Base-by-base conservation (phyloP, 345 rosid species). In the Eucalyptus pauciflora region DNA sequence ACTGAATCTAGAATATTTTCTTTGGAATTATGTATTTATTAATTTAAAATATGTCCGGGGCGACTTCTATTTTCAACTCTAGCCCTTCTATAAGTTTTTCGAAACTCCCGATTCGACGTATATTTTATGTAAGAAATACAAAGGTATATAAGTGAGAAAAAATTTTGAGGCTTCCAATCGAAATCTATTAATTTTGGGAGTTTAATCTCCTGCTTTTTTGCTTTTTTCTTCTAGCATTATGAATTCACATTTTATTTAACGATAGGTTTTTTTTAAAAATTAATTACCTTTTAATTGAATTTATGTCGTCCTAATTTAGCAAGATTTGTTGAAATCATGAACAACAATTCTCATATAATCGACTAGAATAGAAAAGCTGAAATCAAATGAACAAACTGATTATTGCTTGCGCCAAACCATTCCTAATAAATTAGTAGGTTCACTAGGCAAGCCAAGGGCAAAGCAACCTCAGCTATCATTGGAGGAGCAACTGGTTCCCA, bases 401-500 rank as follows among this genome's bases (percentile, higher is more conserved):
- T 52, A 50, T 50, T 50, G 52, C 15, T 50, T 50, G 52, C 52
- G 13, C 14, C 5, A 12, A 50, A 50, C 16, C 14, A 50, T 50
- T 50, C 52, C 52, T 50, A 50, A 14, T 16, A 50, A 50, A 50
- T 50, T 11, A 14, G 29, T 27, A 27, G n/a, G 14, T 13, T 62
- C 69, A 6, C 33, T 5, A 46, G 51, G 54, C 31, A 25, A 3
- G 51, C 69, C 16, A 5, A 5, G 31, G 69, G 13, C 14, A 60
- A 60, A 60, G 31, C 69, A 60, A 27, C 31, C 69, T 27, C 69
- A 62, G 16, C 13, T 62, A 62, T 31, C 69, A 27, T 12, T 88
- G 86, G 31, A 88, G 86, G 50, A 87, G 29, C 90, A 89, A 20
- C 33, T 91, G 86, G 58, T 88, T 89, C 51, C 69, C 93, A 52